Conservation (phyloP, 768 basidiomycete species). For the Lepiota brunneoincarnata region DNA sequence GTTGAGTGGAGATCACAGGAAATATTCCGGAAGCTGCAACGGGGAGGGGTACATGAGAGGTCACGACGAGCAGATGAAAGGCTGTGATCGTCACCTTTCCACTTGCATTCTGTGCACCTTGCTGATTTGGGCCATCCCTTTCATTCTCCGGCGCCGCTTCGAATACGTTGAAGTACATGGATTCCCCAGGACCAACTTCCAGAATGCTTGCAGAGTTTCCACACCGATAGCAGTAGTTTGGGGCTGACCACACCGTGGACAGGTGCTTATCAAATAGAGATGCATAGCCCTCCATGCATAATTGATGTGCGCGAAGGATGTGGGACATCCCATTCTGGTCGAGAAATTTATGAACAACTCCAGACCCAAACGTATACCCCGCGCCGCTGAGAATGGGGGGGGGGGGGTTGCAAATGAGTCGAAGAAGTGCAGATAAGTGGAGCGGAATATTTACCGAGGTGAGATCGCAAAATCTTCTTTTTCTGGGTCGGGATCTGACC, state of each 20-base stretch:
- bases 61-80: slow-evolving; percentile 11
- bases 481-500: slow-evolving; percentile 99
- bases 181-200: slow-evolving; percentile 88
- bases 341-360: slow-evolving; percentile 96
- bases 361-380: slow-evolving; percentile 97
- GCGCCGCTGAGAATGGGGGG: slow-evolving; percentile 77
- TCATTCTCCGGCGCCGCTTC: slow-evolving; percentile 99
- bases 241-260: slow-evolving; percentile 97
- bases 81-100: slow-evolving; percentile 54
- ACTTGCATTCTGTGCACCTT: slow-evolving; percentile 65
- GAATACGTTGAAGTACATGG: slow-evolving; percentile 95
- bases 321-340: slow-evolving; percentile 96
- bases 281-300: slow-evolving; percentile 99
- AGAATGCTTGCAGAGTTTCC: slow-evolving; percentile 96
- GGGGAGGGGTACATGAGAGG: slow-evolving; percentile 12
- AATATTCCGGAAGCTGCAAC: slow-evolving; percentile 76
- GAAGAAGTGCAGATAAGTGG: slow-evolving; percentile 12
- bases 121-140: slow-evolving; percentile 81
- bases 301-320: slow-evolving; percentile 95
- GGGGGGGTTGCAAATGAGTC: slow-evolving; percentile 22
- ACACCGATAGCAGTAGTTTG: slow-evolving; percentile 98
- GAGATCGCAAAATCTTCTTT: slow-evolving; percentile 99
- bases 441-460: slow-evolving; percentile 60
- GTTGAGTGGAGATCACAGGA: slow-evolving; percentile 38
- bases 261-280: slow-evolving; percentile 95